These are phyloP conservation scores for Phytophthora syringae DNA, from an alignment of 352 stramenopile genomes.

Conservation along the genomic window DNA sequence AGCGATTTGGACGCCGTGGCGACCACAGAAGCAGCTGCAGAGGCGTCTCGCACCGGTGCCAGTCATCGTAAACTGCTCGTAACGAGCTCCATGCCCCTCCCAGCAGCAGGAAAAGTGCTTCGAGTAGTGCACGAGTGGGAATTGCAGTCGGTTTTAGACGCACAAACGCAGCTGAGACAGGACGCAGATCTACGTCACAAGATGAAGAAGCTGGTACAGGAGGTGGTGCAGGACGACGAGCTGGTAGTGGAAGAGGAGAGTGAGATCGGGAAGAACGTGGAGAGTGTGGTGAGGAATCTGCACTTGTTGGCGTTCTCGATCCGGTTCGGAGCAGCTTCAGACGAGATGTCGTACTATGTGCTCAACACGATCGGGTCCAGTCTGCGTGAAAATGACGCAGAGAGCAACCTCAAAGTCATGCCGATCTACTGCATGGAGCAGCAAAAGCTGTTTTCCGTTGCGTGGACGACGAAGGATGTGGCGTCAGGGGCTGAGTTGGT, in stretches of 20 bases:
- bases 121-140: constrained; percentile 42
- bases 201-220: constrained; percentile 30
- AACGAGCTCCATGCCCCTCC: constrained; percentile 20
- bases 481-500: constrained; percentile 38
- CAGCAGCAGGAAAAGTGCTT: constrained; percentile 25
- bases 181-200: constrained; percentile 25
- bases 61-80: constrained; percentile 35
- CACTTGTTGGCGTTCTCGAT: constrained; percentile 59
- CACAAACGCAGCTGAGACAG: constrained; percentile 42
- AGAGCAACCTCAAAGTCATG: constrained; percentile 54
- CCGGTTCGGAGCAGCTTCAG: constrained; percentile 45
- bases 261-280: constrained; percentile 30
- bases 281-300: constrained; percentile 41
- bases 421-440: constrained; percentile 56
- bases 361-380: constrained; percentile 51
- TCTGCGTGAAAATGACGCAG: constrained; percentile 41
- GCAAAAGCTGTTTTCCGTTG: constrained; percentile 54
- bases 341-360: constrained; percentile 63
- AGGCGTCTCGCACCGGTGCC: background rate
- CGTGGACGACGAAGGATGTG: constrained; percentile 47
- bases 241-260: constrained; percentile 22
- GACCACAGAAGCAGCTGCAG: constrained; percentile 1
- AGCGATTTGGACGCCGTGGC: constrained; percentile 32
- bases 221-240: constrained; percentile 13
- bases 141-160: constrained; percentile 49